Evolutionary conservation across 2,329 filamentous ascomycete species (phyloP).

Genomic region (Trichoderma sp.): DNA sequence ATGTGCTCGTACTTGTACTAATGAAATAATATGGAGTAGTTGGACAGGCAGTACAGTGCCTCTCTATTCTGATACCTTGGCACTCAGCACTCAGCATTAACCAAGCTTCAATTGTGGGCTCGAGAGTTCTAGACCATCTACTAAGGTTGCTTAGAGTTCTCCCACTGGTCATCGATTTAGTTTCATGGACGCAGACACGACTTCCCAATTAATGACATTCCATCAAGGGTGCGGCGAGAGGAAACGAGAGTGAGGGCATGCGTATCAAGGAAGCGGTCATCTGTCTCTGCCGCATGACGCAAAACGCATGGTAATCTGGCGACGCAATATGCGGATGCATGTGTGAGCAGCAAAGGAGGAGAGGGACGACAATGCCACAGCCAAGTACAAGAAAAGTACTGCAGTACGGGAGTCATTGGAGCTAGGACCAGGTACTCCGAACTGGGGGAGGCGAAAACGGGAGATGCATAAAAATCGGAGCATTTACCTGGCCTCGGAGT

Average conservation of each 20-base stretch:
- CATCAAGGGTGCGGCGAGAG: neutral
- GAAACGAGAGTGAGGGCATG: neutral
- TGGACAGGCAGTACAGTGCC: neutral
- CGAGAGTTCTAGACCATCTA: slow-evolving; percentile 7
- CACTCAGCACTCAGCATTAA: neutral
- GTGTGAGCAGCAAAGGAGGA: neutral
- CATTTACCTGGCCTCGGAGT: neutral
- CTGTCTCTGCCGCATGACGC: slow-evolving; percentile 8
- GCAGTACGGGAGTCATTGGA: neutral
- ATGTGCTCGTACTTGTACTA: neutral
- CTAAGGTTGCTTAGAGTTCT: slow-evolving; percentile 11
- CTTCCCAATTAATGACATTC: neutral
- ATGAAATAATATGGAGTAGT: neutral
- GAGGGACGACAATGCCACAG: neutral
- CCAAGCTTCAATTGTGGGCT: slow-evolving; percentile 11
- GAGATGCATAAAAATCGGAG: neutral
- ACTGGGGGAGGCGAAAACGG: neutral
- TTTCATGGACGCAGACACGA: neutral
- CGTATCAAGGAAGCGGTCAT: neutral
- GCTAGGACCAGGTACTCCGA: slow-evolving; percentile 6
- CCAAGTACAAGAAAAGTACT: neutral
- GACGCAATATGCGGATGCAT: slow-evolving; percentile 5
- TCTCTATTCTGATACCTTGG: neutral
- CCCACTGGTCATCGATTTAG: slow-evolving; percentile 2
- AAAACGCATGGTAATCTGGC: slow-evolving; percentile 9